Base-by-base conservation (phyloP, 176 grass and related monocot species). In the Coix lacrymajobi region DNA sequence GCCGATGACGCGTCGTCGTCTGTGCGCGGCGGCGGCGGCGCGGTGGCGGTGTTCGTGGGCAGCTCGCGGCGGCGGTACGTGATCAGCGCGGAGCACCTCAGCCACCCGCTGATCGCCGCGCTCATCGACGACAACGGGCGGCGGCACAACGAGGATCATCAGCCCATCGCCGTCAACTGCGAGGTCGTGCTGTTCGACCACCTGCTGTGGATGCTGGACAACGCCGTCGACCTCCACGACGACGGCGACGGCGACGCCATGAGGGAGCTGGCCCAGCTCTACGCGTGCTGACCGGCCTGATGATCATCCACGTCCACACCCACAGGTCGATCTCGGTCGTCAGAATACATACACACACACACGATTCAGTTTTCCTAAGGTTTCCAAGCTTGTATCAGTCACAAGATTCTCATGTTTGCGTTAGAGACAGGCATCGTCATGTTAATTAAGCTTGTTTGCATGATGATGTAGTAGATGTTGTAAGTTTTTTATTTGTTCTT, bases 161-260 rank as follows among this genome's bases (percentile, higher is more conserved):
- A 36, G 80, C 69, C 62, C 11, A 61, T 87, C 15, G 89, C 81
- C 4, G 92, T 97, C 52, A 91, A 82, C 73, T 97, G 95, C 66
- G 95, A 97, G 84, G 90, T 97, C 4, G 95, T 97, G 49, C 85
- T 97, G 20, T 97, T 97, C 54, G 95, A 97, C 64, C 95, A 97
- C 85, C 90, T 97, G 7, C 78, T 97, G 57, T 97, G 95, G 95
- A 94, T 97, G 92, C 81, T 97, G 28, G 92, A 94, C 67, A 84
- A 83, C 3, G 86, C 88, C 4, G 81, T 56, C 36, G 87, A 85
- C 82, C 82, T 89, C 31, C 82, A 40, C n/a, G 73, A 8, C 10
- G 85, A 37, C 2, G 79, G n/a, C 2, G 88, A 92, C 68, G 90
- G 32, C 25, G 81, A 44, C 32, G 57, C 84, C 43, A 45, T 91